Conservation (phyloP, 2,329 filamentous ascomycete genomes). For the Zopfia rhizophila region DNA sequence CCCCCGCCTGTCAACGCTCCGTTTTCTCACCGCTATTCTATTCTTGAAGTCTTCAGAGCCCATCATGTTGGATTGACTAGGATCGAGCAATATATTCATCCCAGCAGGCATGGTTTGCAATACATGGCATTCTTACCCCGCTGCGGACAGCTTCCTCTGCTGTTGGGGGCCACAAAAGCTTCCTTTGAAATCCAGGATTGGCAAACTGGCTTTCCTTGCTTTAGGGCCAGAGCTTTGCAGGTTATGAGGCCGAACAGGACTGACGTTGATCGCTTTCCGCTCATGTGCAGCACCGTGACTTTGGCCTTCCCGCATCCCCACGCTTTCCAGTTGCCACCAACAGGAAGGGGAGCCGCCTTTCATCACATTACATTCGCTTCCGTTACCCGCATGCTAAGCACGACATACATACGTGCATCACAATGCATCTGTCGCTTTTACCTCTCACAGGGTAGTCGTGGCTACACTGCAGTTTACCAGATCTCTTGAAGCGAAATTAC, state of each 20-base stretch:
- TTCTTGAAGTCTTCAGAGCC: slow-evolving; percentile 29
- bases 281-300: slow-evolving; percentile 37
- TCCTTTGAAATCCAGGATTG: slow-evolving; percentile 1
- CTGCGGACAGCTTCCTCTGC: slow-evolving; percentile 22
- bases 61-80: slow-evolving; percentile 23
- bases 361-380: slow-evolving; percentile 39
- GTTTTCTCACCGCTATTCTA: slow-evolving; percentile 48
- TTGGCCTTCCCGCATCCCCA: slow-evolving; percentile 14
- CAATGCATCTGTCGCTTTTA: slow-evolving; percentile 38
- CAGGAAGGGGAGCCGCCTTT: slow-evolving; percentile 38
- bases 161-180: slow-evolving; percentile 21
- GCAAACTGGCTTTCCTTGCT: slow-evolving; percentile 1
- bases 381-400: slow-evolving; percentile 43
- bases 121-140: slow-evolving; percentile 30
- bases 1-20: slow-evolving; percentile 13
- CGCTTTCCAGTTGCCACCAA: slow-evolving; percentile 35
- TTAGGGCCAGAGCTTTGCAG: slow-evolving; percentile 7
- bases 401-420: slow-evolving; percentile 48
- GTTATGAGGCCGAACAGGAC: slow-evolving; percentile 13
- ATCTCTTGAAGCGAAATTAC: slow-evolving; percentile 36
- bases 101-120: slow-evolving; percentile 32
- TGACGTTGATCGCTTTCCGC: slow-evolving; percentile 31
- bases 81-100: slow-evolving; percentile 37
- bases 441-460: slow-evolving; percentile 27
- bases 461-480: slow-evolving; percentile 42